Evolutionary conservation across 331 rosid genomes (phyloP).

Genomic region (Malus hybrid): DNA sequence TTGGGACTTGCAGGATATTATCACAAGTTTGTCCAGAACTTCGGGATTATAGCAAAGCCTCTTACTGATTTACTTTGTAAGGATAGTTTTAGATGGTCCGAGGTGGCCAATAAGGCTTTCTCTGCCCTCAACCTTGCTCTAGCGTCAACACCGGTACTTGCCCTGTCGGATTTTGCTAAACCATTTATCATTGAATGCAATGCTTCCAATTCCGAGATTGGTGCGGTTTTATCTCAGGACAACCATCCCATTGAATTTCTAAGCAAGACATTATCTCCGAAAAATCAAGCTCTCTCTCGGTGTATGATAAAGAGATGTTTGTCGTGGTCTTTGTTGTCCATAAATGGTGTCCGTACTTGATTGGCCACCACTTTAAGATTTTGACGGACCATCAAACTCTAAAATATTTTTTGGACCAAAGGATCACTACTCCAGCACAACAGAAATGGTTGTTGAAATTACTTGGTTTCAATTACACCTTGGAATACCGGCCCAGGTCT

Average conservation of each 20-base stretch:
- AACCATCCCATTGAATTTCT: neutral
- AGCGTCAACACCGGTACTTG: neutral
- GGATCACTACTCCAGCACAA: neutral
- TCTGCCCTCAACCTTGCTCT: neutral
- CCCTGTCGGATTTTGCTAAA: neutral
- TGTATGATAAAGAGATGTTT: neutral
- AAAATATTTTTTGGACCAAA: neutral
- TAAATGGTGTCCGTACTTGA: neutral
- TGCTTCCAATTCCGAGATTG: neutral
- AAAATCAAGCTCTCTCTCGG: neutral
- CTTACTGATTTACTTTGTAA: neutral
- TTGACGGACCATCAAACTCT: neutral
- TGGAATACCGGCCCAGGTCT: neutral
- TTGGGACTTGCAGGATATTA: neutral
- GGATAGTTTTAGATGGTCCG: neutral
- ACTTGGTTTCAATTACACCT: neutral
- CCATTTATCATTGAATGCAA: neutral
- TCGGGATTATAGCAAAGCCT: neutral
- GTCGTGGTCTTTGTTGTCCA: neutral
- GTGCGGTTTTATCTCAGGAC: neutral
- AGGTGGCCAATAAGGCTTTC: rapidly evolving
- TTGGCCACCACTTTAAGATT: neutral
- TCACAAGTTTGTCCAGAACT: neutral
- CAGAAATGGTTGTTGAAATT: neutral
- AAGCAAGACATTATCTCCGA: neutral